Evolutionary conservation across 495 filamentous ascomycete genomes (phyloP).

Genomic region (Neurospora sp.): DNA sequence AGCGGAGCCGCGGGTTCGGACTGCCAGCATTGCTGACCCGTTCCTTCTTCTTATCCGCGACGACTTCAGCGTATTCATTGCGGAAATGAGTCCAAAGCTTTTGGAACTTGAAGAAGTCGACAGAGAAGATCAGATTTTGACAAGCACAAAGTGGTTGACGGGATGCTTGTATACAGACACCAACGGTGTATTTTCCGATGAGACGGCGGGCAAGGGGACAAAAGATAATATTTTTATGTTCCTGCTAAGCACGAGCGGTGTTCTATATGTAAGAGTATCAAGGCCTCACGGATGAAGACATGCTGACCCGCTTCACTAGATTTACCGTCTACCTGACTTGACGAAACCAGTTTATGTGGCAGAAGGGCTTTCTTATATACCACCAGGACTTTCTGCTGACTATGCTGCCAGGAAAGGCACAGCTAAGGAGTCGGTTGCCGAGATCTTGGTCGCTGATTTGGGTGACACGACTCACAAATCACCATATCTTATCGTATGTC

Average conservation of each 20-base stretch:
- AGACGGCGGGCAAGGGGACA: conserved; percentile 30
- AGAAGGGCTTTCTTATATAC: conserved; percentile 66
- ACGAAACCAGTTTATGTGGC: conserved; percentile 50
- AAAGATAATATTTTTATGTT: conserved; percentile 56
- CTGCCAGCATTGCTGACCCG: conserved; percentile 78
- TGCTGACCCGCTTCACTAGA: conserved; percentile 25
- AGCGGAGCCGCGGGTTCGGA: conserved; percentile 60
- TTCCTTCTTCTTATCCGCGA: conserved; percentile 79
- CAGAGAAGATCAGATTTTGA: conserved; percentile 39
- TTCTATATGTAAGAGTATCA: conserved; percentile 54
- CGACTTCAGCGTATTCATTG: conserved; percentile 65
- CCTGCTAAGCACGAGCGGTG: conserved; percentile 57
- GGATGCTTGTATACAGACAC: conserved; percentile 70
- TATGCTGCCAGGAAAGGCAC: conserved; percentile 56
- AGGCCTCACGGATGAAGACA: not conserved
- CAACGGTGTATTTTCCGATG: conserved; percentile 42
- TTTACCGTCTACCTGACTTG: conserved; percentile 55
- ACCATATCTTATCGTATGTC: conserved; percentile 68
- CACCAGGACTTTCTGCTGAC: conserved; percentile 62
- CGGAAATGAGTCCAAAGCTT: conserved; percentile 38
- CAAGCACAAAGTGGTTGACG: conserved; percentile 61
- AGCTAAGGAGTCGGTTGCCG: conserved; percentile 58
- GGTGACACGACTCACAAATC: conserved; percentile 59
- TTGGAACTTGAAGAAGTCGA: conserved; percentile 74
- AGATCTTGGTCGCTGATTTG: conserved; percentile 73